Percentiles rank a stretch among this genome's conserved stretches.
These are phyloP conservation scores for Scheffersomyces stipitis DNA, from an alignment of 805 yeast genomes.

Conservation along the genomic window DNA sequence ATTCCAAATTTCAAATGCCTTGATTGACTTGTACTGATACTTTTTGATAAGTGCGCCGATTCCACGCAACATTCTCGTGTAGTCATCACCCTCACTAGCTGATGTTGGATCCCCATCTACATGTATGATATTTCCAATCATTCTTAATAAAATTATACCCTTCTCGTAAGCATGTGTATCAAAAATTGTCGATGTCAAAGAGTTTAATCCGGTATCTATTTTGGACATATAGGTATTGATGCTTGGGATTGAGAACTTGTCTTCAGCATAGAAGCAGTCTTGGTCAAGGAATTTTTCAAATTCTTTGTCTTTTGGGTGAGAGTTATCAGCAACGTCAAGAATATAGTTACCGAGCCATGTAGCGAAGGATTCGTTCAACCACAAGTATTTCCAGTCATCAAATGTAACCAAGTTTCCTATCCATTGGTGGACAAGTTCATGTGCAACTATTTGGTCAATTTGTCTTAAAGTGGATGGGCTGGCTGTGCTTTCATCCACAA, in stretches of 20 bases:
- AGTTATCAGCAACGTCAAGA: slow-evolving; percentile 16
- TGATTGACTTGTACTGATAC: slow-evolving; percentile 39
- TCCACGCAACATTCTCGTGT: slow-evolving; percentile 26
- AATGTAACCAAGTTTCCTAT: slow-evolving; percentile 68
- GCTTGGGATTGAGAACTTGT: slow-evolving; percentile 27
- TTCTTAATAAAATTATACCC: slow-evolving; percentile 56
- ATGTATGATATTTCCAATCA: slow-evolving; percentile 48
- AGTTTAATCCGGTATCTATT: slow-evolving; percentile 19
- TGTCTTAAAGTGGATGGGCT: slow-evolving; percentile 26
- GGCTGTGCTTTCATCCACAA: slow-evolving; percentile 19
- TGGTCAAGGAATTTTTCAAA: slow-evolving; percentile 33
- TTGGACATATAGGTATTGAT: slow-evolving; percentile 34
- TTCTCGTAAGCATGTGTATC: slow-evolving; percentile 54
- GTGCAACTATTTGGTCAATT: slow-evolving; percentile 59
- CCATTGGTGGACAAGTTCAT: slow-evolving; percentile 81
- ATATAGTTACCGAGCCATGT: slow-evolving; percentile 64
- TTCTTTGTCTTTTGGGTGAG: slow-evolving; percentile 11
- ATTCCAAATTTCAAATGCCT: slow-evolving; percentile 56
- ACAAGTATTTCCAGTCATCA: slow-evolving; percentile 64
- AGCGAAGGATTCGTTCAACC: slow-evolving; percentile 81
- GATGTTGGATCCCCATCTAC: slow-evolving; percentile 15
- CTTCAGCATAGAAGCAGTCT: slow-evolving; percentile 29
- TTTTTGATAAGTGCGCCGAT: slow-evolving; percentile 37
- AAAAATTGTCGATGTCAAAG: slow-evolving; percentile 46
- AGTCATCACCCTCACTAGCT: slow-evolving; percentile 14